Conservation (phyloP, 306 rosid species). For the Biancaea sappan region DNA sequence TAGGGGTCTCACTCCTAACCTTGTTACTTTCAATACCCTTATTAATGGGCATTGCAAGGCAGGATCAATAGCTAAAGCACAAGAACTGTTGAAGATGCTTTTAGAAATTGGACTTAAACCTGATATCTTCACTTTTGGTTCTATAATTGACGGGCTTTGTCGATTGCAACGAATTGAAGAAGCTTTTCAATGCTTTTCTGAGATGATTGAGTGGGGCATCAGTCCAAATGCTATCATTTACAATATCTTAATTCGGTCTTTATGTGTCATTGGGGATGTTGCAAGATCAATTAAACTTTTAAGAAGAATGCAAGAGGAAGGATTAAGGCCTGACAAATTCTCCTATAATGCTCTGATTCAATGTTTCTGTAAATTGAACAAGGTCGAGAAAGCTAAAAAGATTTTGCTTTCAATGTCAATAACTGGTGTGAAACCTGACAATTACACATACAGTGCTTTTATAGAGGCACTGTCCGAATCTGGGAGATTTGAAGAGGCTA, state of each 20-base stretch:
- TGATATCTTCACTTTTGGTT: constrained; percentile 76
- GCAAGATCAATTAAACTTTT: constrained; percentile 56
- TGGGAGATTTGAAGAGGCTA: constrained; percentile 69
- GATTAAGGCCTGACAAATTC: constrained; percentile 70
- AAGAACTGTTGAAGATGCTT: constrained; percentile 63
- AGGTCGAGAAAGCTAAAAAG: constrained; percentile 66
- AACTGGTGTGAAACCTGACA: constrained; percentile 67
- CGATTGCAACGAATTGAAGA: constrained; percentile 50
- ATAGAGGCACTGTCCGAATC: constrained; percentile 56
- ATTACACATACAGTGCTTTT: constrained; percentile 63
- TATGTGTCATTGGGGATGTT: constrained; percentile 62
- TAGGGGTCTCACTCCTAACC: constrained; percentile 66
- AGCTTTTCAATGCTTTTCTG: constrained; percentile 77
- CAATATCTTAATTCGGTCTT: constrained; percentile 73
- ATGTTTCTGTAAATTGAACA: constrained; percentile 56
- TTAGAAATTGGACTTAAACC: constrained; percentile 63
- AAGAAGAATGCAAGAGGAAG: constrained; percentile 64
- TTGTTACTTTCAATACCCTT: constrained; percentile 84
- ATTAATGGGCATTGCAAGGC: constrained; percentile 69
- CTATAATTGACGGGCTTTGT: constrained; percentile 81
- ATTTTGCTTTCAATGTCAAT: constrained; percentile 57
- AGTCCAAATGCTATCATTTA: constrained; percentile 67
- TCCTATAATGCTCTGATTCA: constrained; percentile 73
- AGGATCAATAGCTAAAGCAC: constrained; percentile 56
- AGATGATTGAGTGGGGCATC: constrained; percentile 82